These are phyloP conservation scores for Chiua sp. DNA, from an alignment of 1,284 basidiomycete genomes.

Conservation along the genomic window DNA sequence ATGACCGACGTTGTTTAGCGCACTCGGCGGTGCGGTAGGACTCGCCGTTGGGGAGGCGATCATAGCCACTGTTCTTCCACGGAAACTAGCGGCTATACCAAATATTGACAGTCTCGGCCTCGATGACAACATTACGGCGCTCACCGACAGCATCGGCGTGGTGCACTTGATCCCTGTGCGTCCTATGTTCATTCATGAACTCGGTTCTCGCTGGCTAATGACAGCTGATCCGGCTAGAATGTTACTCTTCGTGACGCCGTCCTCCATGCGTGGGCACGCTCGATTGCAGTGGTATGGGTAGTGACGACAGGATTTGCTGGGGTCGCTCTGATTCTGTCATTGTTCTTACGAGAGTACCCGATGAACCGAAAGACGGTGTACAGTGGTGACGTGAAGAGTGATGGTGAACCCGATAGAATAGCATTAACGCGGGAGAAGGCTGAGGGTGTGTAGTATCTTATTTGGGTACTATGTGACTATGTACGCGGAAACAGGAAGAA, in stretches of 20 bases:
- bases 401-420: conserved; percentile 6
- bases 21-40: conserved; percentile 76
- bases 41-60: conserved; percentile 75
- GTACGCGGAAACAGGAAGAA: too few species aligned
- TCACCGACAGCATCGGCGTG: conserved; percentile 58
- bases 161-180: conserved; percentile 61
- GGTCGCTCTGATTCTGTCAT: conserved; percentile 56
- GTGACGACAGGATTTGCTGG: conserved; percentile 64
- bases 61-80: conserved; percentile 63
- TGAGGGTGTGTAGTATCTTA: too few species aligned
- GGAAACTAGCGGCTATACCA: conserved; percentile 55
- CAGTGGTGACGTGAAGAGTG: conserved; percentile 32
- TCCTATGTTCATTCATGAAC: conserved; percentile 12
- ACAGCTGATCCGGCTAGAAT: conserved; percentile 44
- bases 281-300: conserved; percentile 76
- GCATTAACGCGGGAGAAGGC: not conserved
- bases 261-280: conserved; percentile 70
- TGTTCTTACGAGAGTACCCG: conserved; percentile 65
- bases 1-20: conserved; percentile 42
- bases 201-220: not conserved
- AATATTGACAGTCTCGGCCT: conserved; percentile 40
- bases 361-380: conserved; percentile 58
- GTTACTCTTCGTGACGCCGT: conserved; percentile 51
- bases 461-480: too few species aligned
- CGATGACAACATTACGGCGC: conserved; percentile 54